Conservation (phyloP, 345 rosid genomes). For the Populus deltoides region DNA sequence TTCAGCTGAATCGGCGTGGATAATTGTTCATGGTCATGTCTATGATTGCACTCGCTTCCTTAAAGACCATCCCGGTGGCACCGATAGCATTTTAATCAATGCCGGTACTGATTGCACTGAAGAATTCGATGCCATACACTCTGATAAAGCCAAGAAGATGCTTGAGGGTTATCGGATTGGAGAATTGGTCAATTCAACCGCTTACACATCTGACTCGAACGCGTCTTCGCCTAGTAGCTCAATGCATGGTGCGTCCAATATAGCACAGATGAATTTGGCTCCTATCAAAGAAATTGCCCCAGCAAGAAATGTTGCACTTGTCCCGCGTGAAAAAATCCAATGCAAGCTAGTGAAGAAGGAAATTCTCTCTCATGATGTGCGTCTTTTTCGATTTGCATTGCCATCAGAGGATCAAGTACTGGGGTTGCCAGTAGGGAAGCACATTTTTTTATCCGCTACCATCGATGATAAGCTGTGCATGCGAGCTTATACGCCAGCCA, state of each 20-base stretch:
- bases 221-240: slow-evolving; percentile 65
- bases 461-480: slow-evolving; percentile 69
- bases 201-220: slow-evolving; percentile 57
- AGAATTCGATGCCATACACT: slow-evolving; percentile 93
- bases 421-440: slow-evolving; percentile 86
- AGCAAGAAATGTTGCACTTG: slow-evolving; percentile 47
- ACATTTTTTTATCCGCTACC: slow-evolving; percentile 66
- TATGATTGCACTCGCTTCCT: slow-evolving; percentile 90
- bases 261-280: slow-evolving; percentile 29
- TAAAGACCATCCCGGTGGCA: slow-evolving; percentile 88
- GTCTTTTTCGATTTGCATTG: slow-evolving; percentile 61
- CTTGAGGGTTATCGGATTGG: slow-evolving; percentile 77
- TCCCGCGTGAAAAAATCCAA: slow-evolving; percentile 71
- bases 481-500: slow-evolving; percentile 87
- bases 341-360: slow-evolving; percentile 73
- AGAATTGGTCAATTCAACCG: slow-evolving; percentile 48
- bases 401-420: slow-evolving; percentile 66
- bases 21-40: slow-evolving; percentile 85
- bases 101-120: slow-evolving; percentile 93
- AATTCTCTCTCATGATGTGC: slow-evolving; percentile 68
- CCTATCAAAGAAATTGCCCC: slow-evolving; percentile 54
- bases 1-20: slow-evolving; percentile 80
- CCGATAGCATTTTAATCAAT: slow-evolving; percentile 78
- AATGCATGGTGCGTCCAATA: slow-evolving; percentile 52
- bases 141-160: slow-evolving; percentile 80